Base-by-base conservation (phyloP, 2,329 filamentous ascomycete genomes). In the Furcasterigmium sp. region DNA sequence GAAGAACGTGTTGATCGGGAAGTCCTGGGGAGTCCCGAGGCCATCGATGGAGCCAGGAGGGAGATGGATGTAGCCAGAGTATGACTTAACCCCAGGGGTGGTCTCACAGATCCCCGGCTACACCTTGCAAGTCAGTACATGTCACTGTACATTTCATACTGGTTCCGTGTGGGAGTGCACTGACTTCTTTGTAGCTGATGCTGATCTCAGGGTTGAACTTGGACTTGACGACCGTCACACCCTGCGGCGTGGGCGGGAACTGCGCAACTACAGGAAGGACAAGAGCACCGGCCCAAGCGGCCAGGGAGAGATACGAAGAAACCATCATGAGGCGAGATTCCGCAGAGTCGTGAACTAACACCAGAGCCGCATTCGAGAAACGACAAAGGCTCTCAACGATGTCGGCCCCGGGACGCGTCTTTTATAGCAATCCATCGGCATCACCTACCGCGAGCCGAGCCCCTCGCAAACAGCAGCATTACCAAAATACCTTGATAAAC, bases 41-140 rank as follows among this genome's bases (percentile, higher is more conserved):
- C 48, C 53, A 14, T 68, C 61, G 2, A 55, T 47, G 8, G 52
- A 47, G 1, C 52, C 46, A 1, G 76, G 50, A 0, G 75, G 72
- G 15, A 82, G 58, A 42, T 67, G 68, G 35, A 84, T 72, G 66
- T 81, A 82, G 51, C 80, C 80, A 9, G 76, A 68, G 57, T 77
- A 83, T 66, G 58, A 79, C 79, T 58, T 83, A 74, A 61, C 78
- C 67, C 60, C 82, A 70, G 18, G 68, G 62, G 41, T 67, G 44
- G 56, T 80, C 76, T 42, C 72, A 66, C 39, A 80, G 76, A 49
- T 67, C 62, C 58, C 78, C 78, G 39, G 76, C 80, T 71, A 29
- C 13, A 14, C 5, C 29, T 0, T 8, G 15, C 5, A n/a, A 3
- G 25, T 47, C 11, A 46, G 37, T 15, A 3, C 4, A 17, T n/a